Evolutionary conservation across 306 rosid species (phyloP).

Genomic region (Dryas alaskensis): DNA sequence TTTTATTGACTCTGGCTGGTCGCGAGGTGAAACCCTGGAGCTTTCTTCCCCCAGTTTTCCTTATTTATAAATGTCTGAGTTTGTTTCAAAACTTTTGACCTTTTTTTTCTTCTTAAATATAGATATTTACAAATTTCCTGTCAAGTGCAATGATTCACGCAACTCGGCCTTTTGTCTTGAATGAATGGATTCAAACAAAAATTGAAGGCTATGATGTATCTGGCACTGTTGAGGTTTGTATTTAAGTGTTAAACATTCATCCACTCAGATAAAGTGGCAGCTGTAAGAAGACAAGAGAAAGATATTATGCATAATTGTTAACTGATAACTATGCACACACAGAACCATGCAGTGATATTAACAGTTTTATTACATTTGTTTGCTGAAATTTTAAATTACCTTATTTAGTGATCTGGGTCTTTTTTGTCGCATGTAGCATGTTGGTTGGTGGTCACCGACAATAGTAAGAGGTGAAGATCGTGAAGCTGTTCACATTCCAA

Average conservation of each 20-base stretch:
- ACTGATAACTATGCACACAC: background rate
- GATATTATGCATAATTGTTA: background rate
- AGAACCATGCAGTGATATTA: background rate
- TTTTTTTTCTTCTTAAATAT: constrained; percentile 20
- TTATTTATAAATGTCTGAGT: constrained; percentile 12
- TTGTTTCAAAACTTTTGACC: constrained; percentile 21
- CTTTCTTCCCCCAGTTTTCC: constrained; percentile 10
- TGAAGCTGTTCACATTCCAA: constrained; percentile 96
- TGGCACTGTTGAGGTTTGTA: constrained; percentile 92
- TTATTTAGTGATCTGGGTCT: constrained; percentile 16
- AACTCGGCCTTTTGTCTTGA: constrained; percentile 87
- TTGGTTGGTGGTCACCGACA: constrained; percentile 99
- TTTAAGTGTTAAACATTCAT: background rate
- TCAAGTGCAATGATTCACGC: constrained; percentile 96
- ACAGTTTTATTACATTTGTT: background rate
- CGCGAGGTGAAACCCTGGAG: constrained; percentile 66
- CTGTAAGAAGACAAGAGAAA: background rate
- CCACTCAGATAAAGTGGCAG: background rate
- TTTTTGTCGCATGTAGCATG: constrained; percentile 62
- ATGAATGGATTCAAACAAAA: constrained; percentile 96
- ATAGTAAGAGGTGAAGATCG: constrained; percentile 94
- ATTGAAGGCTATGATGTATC: constrained; percentile 97
- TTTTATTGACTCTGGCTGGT: constrained; percentile 93
- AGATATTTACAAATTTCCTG: constrained; percentile 98
- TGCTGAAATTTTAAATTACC: constrained; percentile 4